Conservation (phyloP, 2,329 filamentous ascomycete species). For the Botrytis tulipae region DNA sequence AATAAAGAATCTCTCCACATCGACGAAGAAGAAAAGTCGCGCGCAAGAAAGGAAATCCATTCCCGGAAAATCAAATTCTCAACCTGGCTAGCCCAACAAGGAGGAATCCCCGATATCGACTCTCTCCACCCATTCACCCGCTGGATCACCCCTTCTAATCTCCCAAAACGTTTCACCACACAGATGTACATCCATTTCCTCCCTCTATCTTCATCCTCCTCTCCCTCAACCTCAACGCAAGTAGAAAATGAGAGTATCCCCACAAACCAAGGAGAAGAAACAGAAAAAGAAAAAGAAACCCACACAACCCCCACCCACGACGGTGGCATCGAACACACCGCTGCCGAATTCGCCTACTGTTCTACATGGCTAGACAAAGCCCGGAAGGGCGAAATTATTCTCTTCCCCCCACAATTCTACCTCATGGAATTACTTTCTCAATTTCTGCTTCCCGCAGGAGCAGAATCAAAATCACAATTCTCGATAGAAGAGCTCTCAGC, state of each 20-base stretch:
- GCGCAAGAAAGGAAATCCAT: conserved; percentile 30
- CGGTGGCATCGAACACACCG: conserved; percentile 63
- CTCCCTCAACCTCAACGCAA: not conserved
- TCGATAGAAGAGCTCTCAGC: conserved; percentile 41
- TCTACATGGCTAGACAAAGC: conserved; percentile 67
- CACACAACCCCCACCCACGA: conserved; percentile 45
- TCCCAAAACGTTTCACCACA: conserved; percentile 79
- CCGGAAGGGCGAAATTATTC: conserved; percentile 64
- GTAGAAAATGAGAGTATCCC: not conserved
- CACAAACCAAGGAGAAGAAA: not conserved
- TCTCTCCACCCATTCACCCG: conserved; percentile 78
- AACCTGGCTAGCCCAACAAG: not conserved
- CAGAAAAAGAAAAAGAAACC: too few relatives aligned
- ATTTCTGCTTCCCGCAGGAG: conserved; percentile 44
- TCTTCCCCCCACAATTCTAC: conserved; percentile 89
- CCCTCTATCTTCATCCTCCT: conserved; percentile 48
- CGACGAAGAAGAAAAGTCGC: conserved; percentile 48
- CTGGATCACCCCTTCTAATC: conserved; percentile 79
- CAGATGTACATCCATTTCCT: conserved; percentile 97
- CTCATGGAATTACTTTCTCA: conserved; percentile 59
- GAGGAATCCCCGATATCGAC: conserved; percentile 42
- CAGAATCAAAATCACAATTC: conserved; percentile 25
- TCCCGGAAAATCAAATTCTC: not conserved
- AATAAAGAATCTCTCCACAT: not conserved
- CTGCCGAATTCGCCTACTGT: conserved; percentile 73